Conservation (phyloP, 306 rosid genomes). For the Glycine latifolia region DNA sequence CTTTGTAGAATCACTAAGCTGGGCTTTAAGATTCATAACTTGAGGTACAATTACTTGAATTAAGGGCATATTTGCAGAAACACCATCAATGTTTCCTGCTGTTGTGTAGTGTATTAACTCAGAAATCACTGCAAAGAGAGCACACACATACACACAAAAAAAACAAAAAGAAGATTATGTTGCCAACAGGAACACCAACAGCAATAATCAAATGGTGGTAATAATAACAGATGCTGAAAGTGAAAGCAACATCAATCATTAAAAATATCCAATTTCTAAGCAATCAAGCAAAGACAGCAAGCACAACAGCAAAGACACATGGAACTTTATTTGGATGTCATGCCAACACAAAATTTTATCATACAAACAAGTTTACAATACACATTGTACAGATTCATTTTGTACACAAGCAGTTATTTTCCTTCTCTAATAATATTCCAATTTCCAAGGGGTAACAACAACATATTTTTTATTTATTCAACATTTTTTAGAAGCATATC, state of each 20-base stretch:
- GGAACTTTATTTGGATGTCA: background rate
- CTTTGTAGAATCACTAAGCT: conserved; percentile 93
- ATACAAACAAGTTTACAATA: background rate
- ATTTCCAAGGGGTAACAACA: too few relatives aligned
- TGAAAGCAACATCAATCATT: conserved; percentile 18
- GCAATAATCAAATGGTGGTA: background rate
- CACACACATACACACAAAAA: background rate
- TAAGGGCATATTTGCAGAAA: conserved; percentile 84
- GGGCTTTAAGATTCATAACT: conserved; percentile 90
- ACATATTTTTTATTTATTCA: too few relatives aligned
- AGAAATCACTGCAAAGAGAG: conserved; percentile 80
- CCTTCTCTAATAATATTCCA: too few relatives aligned
- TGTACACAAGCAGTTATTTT: too few relatives aligned
- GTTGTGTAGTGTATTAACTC: conserved; percentile 96
- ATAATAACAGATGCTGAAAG: conserved; percentile 15
- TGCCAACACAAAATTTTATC: too few relatives aligned
- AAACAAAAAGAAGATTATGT: conserved; percentile 7
- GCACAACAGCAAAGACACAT: background rate
- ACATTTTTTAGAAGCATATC: too few relatives aligned
- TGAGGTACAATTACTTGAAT: conserved; percentile 97
- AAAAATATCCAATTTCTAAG: conserved; percentile 9
- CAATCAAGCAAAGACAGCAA: background rate
- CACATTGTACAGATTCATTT: too few relatives aligned
- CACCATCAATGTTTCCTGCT: conserved; percentile 72
- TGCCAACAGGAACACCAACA: background rate